Conservation (phyloP, 2,329 filamentous ascomycete genomes). For the Nigrograna mackinnonii region DNA sequence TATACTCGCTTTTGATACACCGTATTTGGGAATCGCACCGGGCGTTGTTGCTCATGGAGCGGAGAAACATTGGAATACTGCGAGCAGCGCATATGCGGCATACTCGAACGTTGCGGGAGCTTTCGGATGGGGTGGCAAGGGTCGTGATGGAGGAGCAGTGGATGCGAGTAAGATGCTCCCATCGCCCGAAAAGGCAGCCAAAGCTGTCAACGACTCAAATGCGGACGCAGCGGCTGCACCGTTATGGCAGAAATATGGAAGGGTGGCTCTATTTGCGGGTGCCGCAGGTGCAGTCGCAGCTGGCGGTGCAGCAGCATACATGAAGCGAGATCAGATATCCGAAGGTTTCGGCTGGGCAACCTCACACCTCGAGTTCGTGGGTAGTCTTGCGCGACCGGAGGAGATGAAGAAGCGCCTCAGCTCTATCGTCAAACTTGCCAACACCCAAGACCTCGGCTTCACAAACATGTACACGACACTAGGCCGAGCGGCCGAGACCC, state of each 20-base stretch:
- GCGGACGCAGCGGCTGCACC: conserved; percentile 49
- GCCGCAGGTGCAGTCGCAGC: conserved; percentile 80
- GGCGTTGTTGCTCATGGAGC: conserved; percentile 85
- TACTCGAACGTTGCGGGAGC: conserved; percentile 65
- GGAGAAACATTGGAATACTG: conserved; percentile 81
- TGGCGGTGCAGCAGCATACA: conserved; percentile 82
- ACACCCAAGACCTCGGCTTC: conserved; percentile 73
- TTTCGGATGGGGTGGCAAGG: conserved; percentile 62
- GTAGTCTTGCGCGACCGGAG: conserved; percentile 81
- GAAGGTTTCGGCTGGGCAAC: conserved; percentile 80
- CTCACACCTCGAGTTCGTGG: conserved; percentile 92
- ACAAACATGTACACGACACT: conserved; percentile 87
- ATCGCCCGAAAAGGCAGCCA: conserved; percentile 36
- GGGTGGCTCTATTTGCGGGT: conserved; percentile 82
- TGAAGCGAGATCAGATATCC: conserved; percentile 78
- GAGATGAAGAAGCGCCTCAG: conserved; percentile 76
- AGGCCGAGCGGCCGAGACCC: conserved; percentile 65
- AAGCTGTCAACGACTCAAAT: conserved; percentile 41
- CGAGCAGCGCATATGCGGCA: conserved; percentile 69
- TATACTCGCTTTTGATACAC: conserved; percentile 91
- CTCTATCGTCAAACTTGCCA: conserved; percentile 66
- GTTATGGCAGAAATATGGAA: conserved; percentile 79
- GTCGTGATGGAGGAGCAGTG: conserved; percentile 21
- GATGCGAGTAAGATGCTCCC: conserved; percentile 40
- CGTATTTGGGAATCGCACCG: conserved; percentile 80